Conservation (phyloP, 805 yeast species). For the Schwanniomyces vanrijiae region DNA sequence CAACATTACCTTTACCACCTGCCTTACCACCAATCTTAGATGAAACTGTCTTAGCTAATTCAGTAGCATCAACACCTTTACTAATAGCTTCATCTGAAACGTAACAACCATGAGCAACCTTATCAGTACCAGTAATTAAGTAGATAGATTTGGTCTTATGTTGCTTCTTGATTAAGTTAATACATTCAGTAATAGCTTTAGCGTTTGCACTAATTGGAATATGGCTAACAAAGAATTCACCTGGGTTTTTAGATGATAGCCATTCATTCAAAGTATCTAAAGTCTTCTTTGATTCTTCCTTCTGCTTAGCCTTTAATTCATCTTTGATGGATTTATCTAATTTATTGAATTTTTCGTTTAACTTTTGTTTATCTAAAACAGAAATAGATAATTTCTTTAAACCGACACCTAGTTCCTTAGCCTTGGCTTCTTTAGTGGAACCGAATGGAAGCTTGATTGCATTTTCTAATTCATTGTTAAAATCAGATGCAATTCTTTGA, state of each 20-base stretch:
- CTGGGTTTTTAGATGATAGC: slow-evolving; percentile 54
- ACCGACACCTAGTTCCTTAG: slow-evolving; percentile 81
- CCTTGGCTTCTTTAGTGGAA: slow-evolving; percentile 71
- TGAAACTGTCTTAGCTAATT: slow-evolving; percentile 70
- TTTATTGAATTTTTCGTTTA: slow-evolving; percentile 71
- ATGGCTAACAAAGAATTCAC: slow-evolving; percentile 65
- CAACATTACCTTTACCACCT: slow-evolving; percentile 96
- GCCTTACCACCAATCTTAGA: slow-evolving; percentile 89
- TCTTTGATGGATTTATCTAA: slow-evolving; percentile 88
- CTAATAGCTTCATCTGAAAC: slow-evolving; percentile 68
- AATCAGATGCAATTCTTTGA: slow-evolving; percentile 79
- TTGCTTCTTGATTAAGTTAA: slow-evolving; percentile 77
- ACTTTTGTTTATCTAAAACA: slow-evolving; percentile 71
- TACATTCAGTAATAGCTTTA: slow-evolving; percentile 91
- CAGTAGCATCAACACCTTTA: slow-evolving; percentile 73
- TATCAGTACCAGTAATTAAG: slow-evolving; percentile 74
- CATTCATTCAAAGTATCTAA: slow-evolving; percentile 72
- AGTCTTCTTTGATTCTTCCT: slow-evolving; percentile 80
- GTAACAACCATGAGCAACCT: slow-evolving; percentile 95
- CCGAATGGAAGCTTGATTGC: slow-evolving; percentile 70
- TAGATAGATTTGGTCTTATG: slow-evolving; percentile 74
- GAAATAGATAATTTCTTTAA: slow-evolving; percentile 83
- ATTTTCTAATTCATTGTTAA: slow-evolving; percentile 56
- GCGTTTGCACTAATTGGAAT: slow-evolving; percentile 78
- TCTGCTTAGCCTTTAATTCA: slow-evolving; percentile 82